A percentile compares a stretch with the other conserved stretches of the same genome.
Evolutionary conservation across 345 rosid genomes (phyloP).

Genomic region (Gynandropsis gynandra): DNA sequence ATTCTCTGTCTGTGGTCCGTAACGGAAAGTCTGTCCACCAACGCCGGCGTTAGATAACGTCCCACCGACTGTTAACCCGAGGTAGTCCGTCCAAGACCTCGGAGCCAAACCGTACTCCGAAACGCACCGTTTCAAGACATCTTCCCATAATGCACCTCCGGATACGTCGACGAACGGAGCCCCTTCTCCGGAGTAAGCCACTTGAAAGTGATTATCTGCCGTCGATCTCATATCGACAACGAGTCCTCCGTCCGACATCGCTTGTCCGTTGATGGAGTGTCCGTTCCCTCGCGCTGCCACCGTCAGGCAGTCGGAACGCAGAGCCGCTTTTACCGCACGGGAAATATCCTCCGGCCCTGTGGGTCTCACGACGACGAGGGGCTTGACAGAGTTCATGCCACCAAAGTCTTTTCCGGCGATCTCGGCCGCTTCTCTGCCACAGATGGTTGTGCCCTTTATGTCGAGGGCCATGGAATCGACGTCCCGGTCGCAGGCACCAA

Average conservation of each 20-base stretch:
- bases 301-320: constrained; percentile 47
- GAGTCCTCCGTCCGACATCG: constrained; percentile 78
- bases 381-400: constrained; percentile 50
- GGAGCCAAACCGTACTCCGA: constrained; percentile 52
- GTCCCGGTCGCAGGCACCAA: constrained; percentile 27
- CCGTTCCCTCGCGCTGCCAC: constrained; percentile 97
- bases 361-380: constrained; percentile 61
- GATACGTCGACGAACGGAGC: constrained; percentile 45
- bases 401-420: constrained; percentile 72
- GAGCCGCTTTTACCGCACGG: constrained; percentile 42
- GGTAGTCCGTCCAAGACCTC: constrained; percentile 88
- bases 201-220: constrained; percentile 38
- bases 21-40: constrained; percentile 90
- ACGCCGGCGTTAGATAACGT: constrained; percentile 94
- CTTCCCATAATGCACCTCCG: constrained; percentile 97
- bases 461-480: constrained; percentile 39
- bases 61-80: constrained; percentile 84
- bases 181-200: constrained; percentile 20
- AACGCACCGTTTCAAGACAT: constrained; percentile 61
- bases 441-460: constrained; percentile 48
- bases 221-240: constrained; percentile 73
- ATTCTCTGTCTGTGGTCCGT: constrained; percentile 82
- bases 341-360: constrained; percentile 59
- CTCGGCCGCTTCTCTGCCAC: constrained; percentile 21
- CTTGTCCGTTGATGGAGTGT: constrained; percentile 95